phyloP scores from a whole-genome alignment of 129 eudicot genomes.

The Ambrosia artemisiifolia region DNA sequence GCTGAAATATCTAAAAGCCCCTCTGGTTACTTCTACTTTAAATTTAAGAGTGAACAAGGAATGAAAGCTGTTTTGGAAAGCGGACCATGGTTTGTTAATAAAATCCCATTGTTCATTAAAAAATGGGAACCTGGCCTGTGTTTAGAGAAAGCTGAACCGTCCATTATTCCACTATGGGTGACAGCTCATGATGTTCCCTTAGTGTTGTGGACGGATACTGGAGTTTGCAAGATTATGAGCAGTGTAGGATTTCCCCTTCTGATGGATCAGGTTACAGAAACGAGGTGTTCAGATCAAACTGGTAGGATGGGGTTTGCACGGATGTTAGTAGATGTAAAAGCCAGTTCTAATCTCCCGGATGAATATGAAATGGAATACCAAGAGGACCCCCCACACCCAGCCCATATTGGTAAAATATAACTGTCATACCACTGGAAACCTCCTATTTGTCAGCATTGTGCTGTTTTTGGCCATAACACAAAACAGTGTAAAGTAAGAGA shows the following conservation, averaged over 20 bases:
- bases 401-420: neutral
- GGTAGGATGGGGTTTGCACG: neutral
- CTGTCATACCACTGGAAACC: neutral
- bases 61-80: neutral
- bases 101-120: neutral
- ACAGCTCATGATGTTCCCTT: neutral
- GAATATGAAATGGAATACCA: neutral
- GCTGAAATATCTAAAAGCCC: neutral
- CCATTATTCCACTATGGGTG: neutral
- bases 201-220: neutral
- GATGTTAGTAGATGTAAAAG: neutral
- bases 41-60: neutral
- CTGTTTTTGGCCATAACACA: neutral
- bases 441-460: neutral
- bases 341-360: neutral
- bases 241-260: neutral
- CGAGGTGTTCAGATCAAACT: neutral
- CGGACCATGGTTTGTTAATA: neutral
- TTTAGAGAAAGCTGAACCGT: neutral
- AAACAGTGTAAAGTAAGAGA: neutral
- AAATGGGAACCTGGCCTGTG: neutral
- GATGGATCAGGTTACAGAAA: neutral
- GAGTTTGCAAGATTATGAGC: neutral
- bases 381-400: accelerated
- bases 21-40: neutral